A percentile compares a stretch with the other conserved stretches of the same genome.
Evolutionary conservation across 2,329 filamentous ascomycete genomes (phyloP).

Genomic region (Fusarium sp.): DNA sequence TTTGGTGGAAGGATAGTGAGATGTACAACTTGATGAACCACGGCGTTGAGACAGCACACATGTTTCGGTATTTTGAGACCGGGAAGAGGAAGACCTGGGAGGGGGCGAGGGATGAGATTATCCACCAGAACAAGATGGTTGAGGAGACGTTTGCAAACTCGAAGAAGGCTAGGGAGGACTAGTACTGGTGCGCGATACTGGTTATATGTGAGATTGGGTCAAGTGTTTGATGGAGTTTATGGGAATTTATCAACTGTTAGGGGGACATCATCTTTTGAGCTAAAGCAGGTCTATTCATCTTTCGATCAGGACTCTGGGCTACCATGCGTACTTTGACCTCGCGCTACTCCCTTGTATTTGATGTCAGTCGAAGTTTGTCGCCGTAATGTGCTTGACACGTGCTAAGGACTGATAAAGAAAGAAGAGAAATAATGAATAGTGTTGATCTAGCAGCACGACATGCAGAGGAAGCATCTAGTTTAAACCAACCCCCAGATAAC

Average conservation of each 20-base stretch:
- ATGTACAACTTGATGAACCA: constrained; percentile 54
- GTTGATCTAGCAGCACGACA: not conserved
- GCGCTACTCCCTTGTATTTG: not conserved
- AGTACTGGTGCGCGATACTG: not conserved
- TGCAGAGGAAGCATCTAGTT: not conserved
- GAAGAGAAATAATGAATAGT: too few species aligned
- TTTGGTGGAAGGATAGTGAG: constrained; percentile 53
- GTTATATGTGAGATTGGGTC: not conserved
- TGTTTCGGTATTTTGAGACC: constrained; percentile 56
- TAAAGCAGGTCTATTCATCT: not conserved
- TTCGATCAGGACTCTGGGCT: not conserved
- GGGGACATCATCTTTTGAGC: not conserved
- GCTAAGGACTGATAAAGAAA: too few species aligned
- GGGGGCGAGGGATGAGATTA: constrained; percentile 48
- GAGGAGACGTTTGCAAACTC: constrained; percentile 3
- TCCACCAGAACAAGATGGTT: constrained; percentile 19
- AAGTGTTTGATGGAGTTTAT: not conserved
- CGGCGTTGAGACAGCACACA: constrained; percentile 55
- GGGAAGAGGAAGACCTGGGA: constrained; percentile 54
- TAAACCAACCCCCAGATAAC: not conserved
- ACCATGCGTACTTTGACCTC: not conserved
- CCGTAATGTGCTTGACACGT: too few species aligned
- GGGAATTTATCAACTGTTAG: not conserved
- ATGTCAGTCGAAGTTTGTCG: not conserved
- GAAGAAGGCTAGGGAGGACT: constrained; percentile 13